Evolutionary conservation across 176 grass and related monocot genomes (phyloP), one percentile per base, ranked within the genome.

Genomic region (Dendrocalamus sinicus): DNA sequence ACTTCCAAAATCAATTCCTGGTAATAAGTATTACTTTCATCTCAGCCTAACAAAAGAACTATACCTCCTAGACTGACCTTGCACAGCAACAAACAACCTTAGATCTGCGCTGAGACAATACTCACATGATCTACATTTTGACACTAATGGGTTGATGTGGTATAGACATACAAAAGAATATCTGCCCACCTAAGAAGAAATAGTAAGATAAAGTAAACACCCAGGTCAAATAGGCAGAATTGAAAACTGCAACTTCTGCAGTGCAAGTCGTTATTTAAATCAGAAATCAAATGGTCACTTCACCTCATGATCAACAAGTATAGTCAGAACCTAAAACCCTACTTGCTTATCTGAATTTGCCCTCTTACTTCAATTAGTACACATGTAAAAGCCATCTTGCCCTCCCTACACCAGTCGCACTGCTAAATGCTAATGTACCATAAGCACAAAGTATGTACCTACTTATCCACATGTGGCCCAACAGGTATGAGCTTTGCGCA

Each of bases 11-110:
- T 67, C n/a, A 52, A 74, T 30, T 65, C 48, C 8, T 40, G 26
- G 77, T 81, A 28, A 60, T 39, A 81, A 55, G 40, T 22, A 16
- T 64, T 78, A 19, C 1, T 73, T 83, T 37, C 41, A 74, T 81
- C 9, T 85, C 55, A 23, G 28, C 26, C 4, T 45, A 54, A 63
- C 39, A 71, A 71, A 70, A 24, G 22, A 61, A 37, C 0, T 81
- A 50, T 20, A 43, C 12, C 53, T 46, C 19, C 55, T 20, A 48
- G 37, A 41, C 20, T 53, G 54, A 65, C 47, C 57, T 47, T 66
- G 45, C 19, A 90, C 35, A 77, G 35, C 9, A 81, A 81, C 15
- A 50, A 8, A 17, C 16, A 86, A 67, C 2, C 63, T 60, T 67
- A 70, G 26, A 82, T 61, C 72, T 54, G 57, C 11, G 2, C 12